These are phyloP conservation scores for Acanthamoeba rhysodes DNA, from an alignment of 208 protist species.

Conservation along the genomic window DNA sequence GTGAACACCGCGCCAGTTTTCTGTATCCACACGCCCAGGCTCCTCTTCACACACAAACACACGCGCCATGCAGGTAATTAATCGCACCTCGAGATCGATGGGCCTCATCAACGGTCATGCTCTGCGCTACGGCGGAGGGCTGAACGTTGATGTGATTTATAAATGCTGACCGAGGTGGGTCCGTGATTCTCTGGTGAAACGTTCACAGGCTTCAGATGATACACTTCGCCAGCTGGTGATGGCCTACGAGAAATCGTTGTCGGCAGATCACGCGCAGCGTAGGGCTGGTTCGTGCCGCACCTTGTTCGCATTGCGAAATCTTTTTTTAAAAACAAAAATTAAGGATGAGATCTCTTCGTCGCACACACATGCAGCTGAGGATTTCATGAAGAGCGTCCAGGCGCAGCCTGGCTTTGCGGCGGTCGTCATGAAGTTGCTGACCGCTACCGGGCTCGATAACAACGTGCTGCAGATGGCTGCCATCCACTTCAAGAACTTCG, in stretches of 20 bases:
- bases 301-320: too few relatives aligned
- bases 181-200: too few relatives aligned
- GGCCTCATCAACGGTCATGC: too few relatives aligned
- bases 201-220: not conserved
- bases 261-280: not conserved
- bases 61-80: too few relatives aligned
- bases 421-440: slow-evolving; percentile 15
- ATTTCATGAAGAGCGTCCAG: slow-evolving; percentile 1
- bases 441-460: not conserved
- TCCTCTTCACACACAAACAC: too few relatives aligned
- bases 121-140: too few relatives aligned
- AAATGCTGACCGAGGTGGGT: too few relatives aligned
- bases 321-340: too few relatives aligned
- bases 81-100: too few relatives aligned
- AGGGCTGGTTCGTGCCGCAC: slow-evolving; percentile 6
- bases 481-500: slow-evolving; percentile 89
- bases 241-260: not conserved
- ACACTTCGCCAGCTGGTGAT: not conserved
- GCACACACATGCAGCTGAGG: not conserved
- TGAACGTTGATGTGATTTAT: too few relatives aligned
- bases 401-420: not conserved
- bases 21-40: not conserved
- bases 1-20: not conserved
- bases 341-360: not conserved
- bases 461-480: slow-evolving; percentile 68